Base-by-base conservation (phyloP, 768 basidiomycete genomes). In the Serpula lacrymans region DNA sequence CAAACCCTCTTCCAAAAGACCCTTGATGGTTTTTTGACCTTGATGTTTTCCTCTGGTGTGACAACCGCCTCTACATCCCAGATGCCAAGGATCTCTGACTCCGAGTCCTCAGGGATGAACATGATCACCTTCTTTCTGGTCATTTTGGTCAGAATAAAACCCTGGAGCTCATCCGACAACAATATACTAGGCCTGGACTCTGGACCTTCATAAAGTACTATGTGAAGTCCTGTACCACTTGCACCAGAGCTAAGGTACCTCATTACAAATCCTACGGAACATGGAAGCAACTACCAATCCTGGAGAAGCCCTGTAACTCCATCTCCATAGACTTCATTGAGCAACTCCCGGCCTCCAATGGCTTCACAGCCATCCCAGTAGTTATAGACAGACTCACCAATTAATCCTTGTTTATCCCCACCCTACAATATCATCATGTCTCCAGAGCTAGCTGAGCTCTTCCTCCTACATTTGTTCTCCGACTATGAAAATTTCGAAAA, bases 201-300 rank as follows among this genome's bases (percentile, higher is more conserved):
- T n/a, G n/a, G n/a, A n/a, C n/a, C n/a, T n/a, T n/a, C n/a, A n/a
- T n/a, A n/a, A n/a, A n/a, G n/a, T n/a, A n/a, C n/a, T n/a, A n/a
- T n/a, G n/a, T n/a, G n/a, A 28, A 47, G 3, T 47, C 65, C 4
- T 74, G 72, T 42, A 55, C 62, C 7, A 38, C 48, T 2, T 74
- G 71, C 46, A 41, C 36, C 16, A 51, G 58, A 4, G 54, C 47
- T 39, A 71, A 74, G 43, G 25, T n/a, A n/a, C n/a, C n/a, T n/a
- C n/a, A 43, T 11, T 48, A 53, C 31, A 31, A 46, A 14, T 52
- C 50, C 1, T 53, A 48, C 21, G 60, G 62, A 12, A 0, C 16
- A 8, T 45, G 63, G 1, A 35, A 54, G 28, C 47, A 50, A 3
- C 50, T 62, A 8, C 52, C 54, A 0, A 40, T 55, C 3, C 57